Conservation (phyloP, 139 green algal genomes). For the Parachlorella kessleri region DNA sequence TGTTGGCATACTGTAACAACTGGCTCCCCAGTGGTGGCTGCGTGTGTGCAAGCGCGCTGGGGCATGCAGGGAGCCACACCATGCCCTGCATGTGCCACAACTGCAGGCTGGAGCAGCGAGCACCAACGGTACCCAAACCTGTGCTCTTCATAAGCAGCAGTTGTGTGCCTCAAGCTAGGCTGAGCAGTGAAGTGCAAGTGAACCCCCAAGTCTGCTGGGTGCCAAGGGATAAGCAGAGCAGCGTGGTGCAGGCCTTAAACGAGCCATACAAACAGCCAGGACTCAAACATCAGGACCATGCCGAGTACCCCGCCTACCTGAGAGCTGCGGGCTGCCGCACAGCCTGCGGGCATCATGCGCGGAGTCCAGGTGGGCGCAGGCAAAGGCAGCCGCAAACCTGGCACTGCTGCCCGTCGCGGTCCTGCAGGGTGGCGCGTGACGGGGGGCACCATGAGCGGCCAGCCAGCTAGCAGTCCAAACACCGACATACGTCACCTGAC, state of each 20-base stretch:
- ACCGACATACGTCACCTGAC: no score
- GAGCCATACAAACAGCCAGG: not conserved
- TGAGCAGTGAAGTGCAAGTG: not conserved
- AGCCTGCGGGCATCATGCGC: not conserved
- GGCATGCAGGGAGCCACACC: not conserved
- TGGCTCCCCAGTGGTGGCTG: not conserved
- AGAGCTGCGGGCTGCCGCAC: not conserved
- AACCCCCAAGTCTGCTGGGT: not conserved
- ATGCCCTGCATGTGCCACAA: no score
- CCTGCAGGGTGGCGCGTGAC: constrained; percentile 35
- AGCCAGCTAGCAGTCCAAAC: no score
- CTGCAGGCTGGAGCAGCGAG: no score
- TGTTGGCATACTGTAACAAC: no score
- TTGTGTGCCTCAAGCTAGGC: no score
- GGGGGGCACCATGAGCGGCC: no score
- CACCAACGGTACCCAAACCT: not conserved
- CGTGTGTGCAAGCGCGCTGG: not conserved
- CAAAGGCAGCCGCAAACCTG: constrained; percentile 65
- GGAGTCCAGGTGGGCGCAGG: constrained; percentile 39
- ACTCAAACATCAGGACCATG: not conserved
- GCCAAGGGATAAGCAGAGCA: not conserved
- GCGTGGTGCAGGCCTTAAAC: not conserved
- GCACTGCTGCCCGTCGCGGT: constrained; percentile 69
- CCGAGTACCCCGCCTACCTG: not conserved
- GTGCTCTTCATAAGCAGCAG: not conserved